Evolutionary conservation across 768 basidiomycete species (phyloP), one percentile per base, ranked within the genome.

Genomic region (Termitomyces sp.): DNA sequence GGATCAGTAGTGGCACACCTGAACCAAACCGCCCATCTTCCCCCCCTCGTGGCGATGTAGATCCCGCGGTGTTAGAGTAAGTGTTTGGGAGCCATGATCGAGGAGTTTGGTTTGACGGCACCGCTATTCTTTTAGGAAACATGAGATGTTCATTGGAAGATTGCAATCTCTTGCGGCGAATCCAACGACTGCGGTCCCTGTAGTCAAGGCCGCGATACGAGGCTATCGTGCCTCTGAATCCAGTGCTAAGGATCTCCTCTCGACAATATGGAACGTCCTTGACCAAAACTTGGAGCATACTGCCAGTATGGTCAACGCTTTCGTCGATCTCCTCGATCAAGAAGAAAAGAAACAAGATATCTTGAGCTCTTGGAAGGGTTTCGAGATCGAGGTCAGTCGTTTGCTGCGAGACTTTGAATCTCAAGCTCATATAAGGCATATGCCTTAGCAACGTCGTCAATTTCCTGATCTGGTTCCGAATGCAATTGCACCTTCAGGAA

Each of bases 271-370:
- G 53, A 86, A 49, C 18, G 53, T 54, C 5, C 43, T 54, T 71
- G 74, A 78, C 56, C 65, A 67, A 52, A 72, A 74, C 45, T 68
- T 89, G 22, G 93, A 97, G 52, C 78, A 84, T 32, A 90, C 92
- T 0, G 86, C 86, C 0, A 84, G 87, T 60, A 80, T 91, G 35
- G 76, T 93, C 45, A 88, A 86, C 58, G 75, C 81, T 2, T 76
- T 91, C 35, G 83, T 94, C 5, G 92, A 92, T 62, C 71, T 92
- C 71, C 44, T 63, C 73, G 90, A 91, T 2, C 91, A 92, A 38
- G 85, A 87, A 49, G 92, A 94, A 22, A 95, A 97, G 80, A 87
- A 88, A 56, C 76, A 79, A 36, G 86, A 85, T 55, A 67, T 98
- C 1, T 72, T 94, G 52, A 66, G 75, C 0, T 88, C 90, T 0